phyloP scores from a whole-genome alignment of 768 basidiomycete genomes.

The Lentinula aciculospora region DNA sequence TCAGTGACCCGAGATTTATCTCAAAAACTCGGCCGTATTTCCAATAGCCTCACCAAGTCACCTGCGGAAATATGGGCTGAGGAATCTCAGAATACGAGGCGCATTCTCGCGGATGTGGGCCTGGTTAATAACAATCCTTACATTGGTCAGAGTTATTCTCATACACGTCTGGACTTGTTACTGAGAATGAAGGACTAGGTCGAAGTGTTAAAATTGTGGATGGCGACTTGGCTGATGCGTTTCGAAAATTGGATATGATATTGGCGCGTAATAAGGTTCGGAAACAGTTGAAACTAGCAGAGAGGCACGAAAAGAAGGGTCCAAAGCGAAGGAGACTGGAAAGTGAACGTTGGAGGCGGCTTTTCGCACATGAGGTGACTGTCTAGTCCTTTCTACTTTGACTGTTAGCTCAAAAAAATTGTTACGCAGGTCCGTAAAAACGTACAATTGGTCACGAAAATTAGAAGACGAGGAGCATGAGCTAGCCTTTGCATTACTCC shows the following conservation, averaged over 20 bases:
- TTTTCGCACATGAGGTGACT: constrained; percentile 74
- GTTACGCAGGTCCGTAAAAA: constrained; percentile 85
- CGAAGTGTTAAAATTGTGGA: constrained; percentile 47
- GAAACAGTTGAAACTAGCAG: constrained; percentile 37
- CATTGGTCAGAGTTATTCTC: constrained; percentile 32
- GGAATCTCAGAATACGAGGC: constrained; percentile 20
- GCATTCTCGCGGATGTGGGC: background rate
- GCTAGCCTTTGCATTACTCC: background rate
- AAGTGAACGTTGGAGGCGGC: constrained; percentile 75
- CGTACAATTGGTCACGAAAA: constrained; percentile 74
- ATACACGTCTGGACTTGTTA: background rate
- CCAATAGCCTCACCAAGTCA: background rate
- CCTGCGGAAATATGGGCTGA: constrained; percentile 38
- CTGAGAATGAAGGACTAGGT: constrained; percentile 32
- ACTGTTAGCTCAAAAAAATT: constrained; percentile 12
- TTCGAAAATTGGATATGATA: constrained; percentile 42
- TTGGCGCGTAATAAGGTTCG: constrained; percentile 53
- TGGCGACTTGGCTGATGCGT: constrained; percentile 42
- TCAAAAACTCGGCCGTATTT: no score
- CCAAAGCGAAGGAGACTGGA: constrained; percentile 67
- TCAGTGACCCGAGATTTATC: no score
- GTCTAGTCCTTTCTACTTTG: constrained; percentile 10
- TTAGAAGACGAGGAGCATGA: constrained; percentile 70
- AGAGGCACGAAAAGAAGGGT: constrained; percentile 81
- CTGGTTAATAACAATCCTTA: constrained; percentile 34